Base-by-base conservation (phyloP, 257 asterid genomes). In the Solanum rostratum region DNA sequence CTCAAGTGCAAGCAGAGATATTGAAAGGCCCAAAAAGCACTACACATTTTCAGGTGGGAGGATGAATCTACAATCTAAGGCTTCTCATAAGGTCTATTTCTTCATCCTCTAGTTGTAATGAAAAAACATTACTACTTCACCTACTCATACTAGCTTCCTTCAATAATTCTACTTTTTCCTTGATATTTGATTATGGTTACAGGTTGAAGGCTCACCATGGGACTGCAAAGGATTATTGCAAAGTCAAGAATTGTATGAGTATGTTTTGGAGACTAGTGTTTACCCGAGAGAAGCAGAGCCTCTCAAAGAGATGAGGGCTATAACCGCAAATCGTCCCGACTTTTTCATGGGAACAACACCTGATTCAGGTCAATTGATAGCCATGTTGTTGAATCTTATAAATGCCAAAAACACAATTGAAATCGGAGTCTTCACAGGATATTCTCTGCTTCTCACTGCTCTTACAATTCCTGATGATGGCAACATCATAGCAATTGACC, bases 401-500 rank as follows among this genome's bases (percentile, higher is more conserved):
- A 86, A 84, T 1, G 89, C 87, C 13, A 88, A 88, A 53, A 85
- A 71, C 43, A 88, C 88, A 1, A 70, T 85, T 24, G 90, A 88
- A 84, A 29, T 88, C n/a, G 88, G 88, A 84, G 86, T 88, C 19
- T 88, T 79, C 73, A 88, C 88, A 4, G 91, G 91, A 49, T 88
- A 88, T 27, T 88, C 89, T 9, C 80, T 86, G 27, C 91, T 88
- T 29, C 71, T 88, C 3, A 88, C 88, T 8, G 88, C 86, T 15
- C 87, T 86, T 54, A 65, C 66, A 14, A 86, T 88, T 74, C 89
- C 89, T 24, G 83, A 86, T 18, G 88, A 84, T 78, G 90, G 90
- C 81, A 63, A 63, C 89, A 87, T 88, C 70, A 82, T 73, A 10
- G 91, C 91, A 73, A 84, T 89, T 5, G 93, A 91, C 81, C 62